phyloP scores from a whole-genome alignment of 441 rosid genomes.

The Francoa sonchifolia region DNA sequence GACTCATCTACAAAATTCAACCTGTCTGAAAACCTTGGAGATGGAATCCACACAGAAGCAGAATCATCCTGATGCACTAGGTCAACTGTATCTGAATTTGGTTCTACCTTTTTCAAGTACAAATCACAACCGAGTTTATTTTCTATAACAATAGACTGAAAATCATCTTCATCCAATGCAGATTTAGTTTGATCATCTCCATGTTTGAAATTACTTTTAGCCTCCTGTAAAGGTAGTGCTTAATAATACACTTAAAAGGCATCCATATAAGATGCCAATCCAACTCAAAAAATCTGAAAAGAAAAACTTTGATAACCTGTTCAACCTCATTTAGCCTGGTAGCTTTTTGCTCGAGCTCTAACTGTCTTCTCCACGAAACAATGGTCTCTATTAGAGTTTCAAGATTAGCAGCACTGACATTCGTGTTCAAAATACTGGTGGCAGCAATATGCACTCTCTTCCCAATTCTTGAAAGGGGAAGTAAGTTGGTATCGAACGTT shows the following conservation, averaged over 20 bases:
- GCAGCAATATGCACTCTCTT: conserved; percentile 81
- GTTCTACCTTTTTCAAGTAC: conserved; percentile 67
- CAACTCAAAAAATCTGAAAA: conserved; percentile 1
- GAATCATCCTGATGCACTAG: conserved; percentile 49
- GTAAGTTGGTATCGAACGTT: conserved; percentile 61
- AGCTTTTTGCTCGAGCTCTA: conserved; percentile 85
- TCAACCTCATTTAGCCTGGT: conserved; percentile 61
- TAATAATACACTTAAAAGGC: neutral
- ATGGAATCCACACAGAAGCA: conserved; percentile 80
- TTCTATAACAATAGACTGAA: conserved; percentile 69
- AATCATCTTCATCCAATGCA: conserved; percentile 97
- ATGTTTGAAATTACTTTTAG: conserved; percentile 27
- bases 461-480: conserved; percentile 55
- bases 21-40: conserved; percentile 87
- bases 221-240: conserved; percentile 40
- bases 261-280: conserved; percentile 1
- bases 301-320: conserved; percentile 9
- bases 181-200: conserved; percentile 60
- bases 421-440: conserved; percentile 73
- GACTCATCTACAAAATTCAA: conserved; percentile 69
- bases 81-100: conserved; percentile 40
- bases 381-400: conserved; percentile 65
- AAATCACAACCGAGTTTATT: conserved; percentile 89
- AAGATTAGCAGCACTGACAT: conserved; percentile 84
- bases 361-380: conserved; percentile 89